phyloP scores from a whole-genome alignment of 169 alveolate species.

The Eimeria praecox region DNA sequence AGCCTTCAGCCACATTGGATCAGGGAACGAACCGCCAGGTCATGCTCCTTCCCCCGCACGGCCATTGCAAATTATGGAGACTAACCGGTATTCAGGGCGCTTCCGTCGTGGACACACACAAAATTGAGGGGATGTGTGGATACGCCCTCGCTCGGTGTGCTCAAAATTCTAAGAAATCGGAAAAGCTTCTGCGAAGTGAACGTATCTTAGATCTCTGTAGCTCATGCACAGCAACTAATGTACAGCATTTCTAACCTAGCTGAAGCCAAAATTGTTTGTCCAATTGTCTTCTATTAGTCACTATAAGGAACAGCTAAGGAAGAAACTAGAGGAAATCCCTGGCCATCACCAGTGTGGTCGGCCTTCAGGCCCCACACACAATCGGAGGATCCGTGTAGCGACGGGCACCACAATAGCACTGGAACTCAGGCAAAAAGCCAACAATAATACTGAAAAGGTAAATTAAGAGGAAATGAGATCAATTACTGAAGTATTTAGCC shows the following conservation, averaged over 20 bases:
- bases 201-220: background rate
- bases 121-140: background rate
- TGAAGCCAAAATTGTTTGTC: background rate
- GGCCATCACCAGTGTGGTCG: background rate
- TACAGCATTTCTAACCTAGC: background rate
- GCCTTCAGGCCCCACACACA: constrained; percentile 37
- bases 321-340: background rate
- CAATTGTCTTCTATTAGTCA: background rate
- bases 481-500: background rate
- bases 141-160: background rate
- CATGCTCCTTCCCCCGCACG: background rate
- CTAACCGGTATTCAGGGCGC: background rate
- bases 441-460: background rate
- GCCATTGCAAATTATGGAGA: background rate
- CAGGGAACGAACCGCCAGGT: background rate
- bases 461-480: background rate
- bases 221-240: background rate
- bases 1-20: background rate
- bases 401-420: background rate
- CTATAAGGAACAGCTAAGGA: background rate
- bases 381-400: background rate
- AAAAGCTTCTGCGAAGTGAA: background rate
- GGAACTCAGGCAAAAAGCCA: background rate
- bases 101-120: too few relatives aligned
- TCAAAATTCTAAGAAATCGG: background rate